Evolutionary conservation across 345 rosid species (phyloP).

Genomic region (Rhodamnia argentea): DNA sequence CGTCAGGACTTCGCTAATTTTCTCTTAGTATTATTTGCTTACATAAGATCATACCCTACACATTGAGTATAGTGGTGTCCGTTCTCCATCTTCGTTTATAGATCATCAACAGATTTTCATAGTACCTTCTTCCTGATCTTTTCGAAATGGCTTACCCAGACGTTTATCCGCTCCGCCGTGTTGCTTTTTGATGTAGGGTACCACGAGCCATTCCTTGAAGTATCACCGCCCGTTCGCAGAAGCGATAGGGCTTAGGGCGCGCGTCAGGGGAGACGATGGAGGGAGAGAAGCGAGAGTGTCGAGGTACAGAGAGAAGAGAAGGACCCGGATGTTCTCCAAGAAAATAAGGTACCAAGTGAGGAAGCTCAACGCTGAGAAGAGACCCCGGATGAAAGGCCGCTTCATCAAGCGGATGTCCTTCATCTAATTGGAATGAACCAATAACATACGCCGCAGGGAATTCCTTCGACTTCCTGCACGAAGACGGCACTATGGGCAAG

Average conservation of each 20-base stretch:
- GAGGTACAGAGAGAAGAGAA: constrained; percentile 77
- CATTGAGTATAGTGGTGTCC: background rate
- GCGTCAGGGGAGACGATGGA: constrained; percentile 21
- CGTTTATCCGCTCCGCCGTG: background rate
- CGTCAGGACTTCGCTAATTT: background rate
- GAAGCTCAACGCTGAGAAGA: constrained; percentile 83
- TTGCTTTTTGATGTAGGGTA: background rate
- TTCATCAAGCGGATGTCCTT: constrained; percentile 59
- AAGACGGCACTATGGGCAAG: background rate
- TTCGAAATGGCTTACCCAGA: background rate
- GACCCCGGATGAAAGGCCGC: constrained; percentile 97
- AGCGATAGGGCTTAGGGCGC: background rate
- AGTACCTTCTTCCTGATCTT: background rate
- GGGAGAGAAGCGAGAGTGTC: constrained; percentile 82
- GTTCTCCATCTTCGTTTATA: background rate
- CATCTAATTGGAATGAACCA: background rate
- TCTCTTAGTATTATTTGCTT: background rate
- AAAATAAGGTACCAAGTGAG: constrained; percentile 93
- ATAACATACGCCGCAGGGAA: background rate
- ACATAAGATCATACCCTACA: background rate
- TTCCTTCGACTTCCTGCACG: background rate
- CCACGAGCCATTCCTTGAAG: background rate
- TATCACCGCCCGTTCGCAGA: background rate
- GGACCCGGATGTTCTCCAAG: constrained; percentile 83
- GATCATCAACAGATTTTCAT: background rate